Evolutionary conservation across 1,139 yeast species (phyloP).

Genomic region (Candida sojae): DNA sequence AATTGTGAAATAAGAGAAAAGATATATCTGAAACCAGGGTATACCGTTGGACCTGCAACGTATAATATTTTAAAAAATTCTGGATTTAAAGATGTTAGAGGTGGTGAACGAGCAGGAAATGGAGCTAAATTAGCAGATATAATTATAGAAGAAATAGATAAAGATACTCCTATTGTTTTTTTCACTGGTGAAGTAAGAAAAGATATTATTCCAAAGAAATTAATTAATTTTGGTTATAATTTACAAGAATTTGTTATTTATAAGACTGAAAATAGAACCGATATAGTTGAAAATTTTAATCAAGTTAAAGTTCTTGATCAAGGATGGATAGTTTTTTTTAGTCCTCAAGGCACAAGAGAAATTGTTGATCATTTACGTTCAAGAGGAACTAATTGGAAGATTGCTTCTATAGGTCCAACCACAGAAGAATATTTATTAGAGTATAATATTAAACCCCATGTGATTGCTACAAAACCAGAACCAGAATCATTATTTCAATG

Average conservation of each 20-base stretch:
- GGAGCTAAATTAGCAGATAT: constrained; percentile 70
- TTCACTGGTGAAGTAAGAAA: constrained; percentile 86
- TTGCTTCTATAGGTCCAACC: constrained; percentile 94
- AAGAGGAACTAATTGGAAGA: constrained; percentile 22
- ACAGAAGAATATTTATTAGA: constrained; percentile 64
- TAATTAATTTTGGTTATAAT: constrained; percentile 47
- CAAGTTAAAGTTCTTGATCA: constrained; percentile 1
- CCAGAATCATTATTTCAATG: constrained; percentile 55
- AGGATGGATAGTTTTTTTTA: constrained; percentile 70
- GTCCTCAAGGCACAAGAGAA: constrained; percentile 82
- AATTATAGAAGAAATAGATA: constrained; percentile 39
- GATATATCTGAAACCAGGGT: constrained; percentile 56
- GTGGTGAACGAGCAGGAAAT: constrained; percentile 80
- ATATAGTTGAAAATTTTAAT: constrained; percentile 44
- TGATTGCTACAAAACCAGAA: constrained; percentile 74
- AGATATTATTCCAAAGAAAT: constrained; percentile 73
- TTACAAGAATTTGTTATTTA: constrained; percentile 70
- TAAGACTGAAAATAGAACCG: constrained; percentile 55
- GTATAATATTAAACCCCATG: constrained; percentile 56
- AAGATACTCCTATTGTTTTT: constrained; percentile 50
- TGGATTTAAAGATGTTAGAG: constrained; percentile 71
- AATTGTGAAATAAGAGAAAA: constrained; percentile 15
- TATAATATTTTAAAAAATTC: constrained; percentile 53
- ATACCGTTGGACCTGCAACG: constrained; percentile 94
- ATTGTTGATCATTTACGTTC: constrained; percentile 51